Evolutionary conservation across 192 early-diverging fungal species (phyloP).

Genomic region (Backusella australiensis): DNA sequence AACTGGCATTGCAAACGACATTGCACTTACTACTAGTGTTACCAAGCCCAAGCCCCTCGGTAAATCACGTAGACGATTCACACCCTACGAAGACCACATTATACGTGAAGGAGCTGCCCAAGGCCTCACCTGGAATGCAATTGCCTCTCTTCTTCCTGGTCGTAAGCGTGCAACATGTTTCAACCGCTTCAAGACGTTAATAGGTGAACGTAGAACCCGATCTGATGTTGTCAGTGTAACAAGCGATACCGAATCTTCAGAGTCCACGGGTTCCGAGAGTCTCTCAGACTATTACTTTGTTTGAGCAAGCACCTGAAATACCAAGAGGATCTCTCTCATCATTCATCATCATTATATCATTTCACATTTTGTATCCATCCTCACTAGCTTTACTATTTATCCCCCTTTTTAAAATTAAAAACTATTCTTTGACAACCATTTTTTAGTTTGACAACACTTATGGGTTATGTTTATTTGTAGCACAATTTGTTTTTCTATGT

Average conservation of each 20-base stretch:
- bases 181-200: slow-evolving; percentile 30
- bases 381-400: background rate
- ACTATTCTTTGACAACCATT: background rate
- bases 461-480: background rate
- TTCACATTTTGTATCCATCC: too few relatives aligned
- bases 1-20: too few relatives aligned
- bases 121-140: slow-evolving; percentile 31
- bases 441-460: background rate
- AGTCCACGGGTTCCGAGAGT: background rate
- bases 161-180: slow-evolving; percentile 38
- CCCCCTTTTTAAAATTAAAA: background rate
- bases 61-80: slow-evolving; percentile 35
- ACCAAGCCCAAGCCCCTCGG: background rate
- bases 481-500: background rate
- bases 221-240: background rate
- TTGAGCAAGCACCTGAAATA: too few relatives aligned
- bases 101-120: slow-evolving; percentile 30
- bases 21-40: too few relatives aligned
- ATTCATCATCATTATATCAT: too few relatives aligned
- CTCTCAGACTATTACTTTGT: too few relatives aligned
- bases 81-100: slow-evolving; percentile 24
- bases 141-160: slow-evolving; percentile 22
- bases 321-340: too few relatives aligned
- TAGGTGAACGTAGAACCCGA: slow-evolving; percentile 31
- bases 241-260: background rate